Percentiles rank a stretch among this genome's conserved stretches.
Evolutionary conservation across 495 filamentous ascomycete species (phyloP).

Genomic region (Diplogelasinospora grovesii): DNA sequence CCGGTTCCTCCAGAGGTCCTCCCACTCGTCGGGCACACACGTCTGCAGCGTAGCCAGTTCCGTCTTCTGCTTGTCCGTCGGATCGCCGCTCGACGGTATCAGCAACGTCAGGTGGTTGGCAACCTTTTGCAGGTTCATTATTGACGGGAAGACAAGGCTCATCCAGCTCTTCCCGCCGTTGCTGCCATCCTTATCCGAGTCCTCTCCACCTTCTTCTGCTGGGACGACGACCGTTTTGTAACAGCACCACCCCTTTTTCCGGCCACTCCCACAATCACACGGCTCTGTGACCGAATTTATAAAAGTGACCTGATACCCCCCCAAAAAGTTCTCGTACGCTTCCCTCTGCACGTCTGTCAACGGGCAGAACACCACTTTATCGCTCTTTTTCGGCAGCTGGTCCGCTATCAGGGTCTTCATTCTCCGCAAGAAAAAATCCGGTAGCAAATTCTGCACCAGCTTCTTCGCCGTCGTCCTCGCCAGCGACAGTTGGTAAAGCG

Average conservation of each 20-base stretch:
- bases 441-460: constrained; percentile 81
- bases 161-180: constrained; percentile 60
- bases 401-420: constrained; percentile 91
- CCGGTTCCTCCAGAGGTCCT: constrained; percentile 62
- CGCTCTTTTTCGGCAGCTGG: constrained; percentile 93
- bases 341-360: constrained; percentile 75
- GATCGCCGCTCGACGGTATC: constrained; percentile 63
- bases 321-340: constrained; percentile 77
- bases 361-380: constrained; percentile 92
- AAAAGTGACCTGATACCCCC: constrained; percentile 61
- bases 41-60: constrained; percentile 72
- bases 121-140: constrained; percentile 75
- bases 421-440: constrained; percentile 83
- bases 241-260: constrained; percentile 81
- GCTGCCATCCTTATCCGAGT: too few species aligned
- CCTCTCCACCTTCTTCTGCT: too few species aligned
- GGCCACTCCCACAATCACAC: constrained; percentile 65
- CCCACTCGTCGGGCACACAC: constrained; percentile 71
- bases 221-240: constrained; percentile 47
- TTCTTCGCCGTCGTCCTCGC: constrained; percentile 79
- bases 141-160: constrained; percentile 76
- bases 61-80: constrained; percentile 69
- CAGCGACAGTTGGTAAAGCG: constrained; percentile 68
- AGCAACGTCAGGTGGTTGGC: constrained; percentile 89
- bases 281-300: constrained; percentile 59